Evolutionary conservation across 176 grass and related monocot species (phyloP).

Genomic region (Areca catechu): DNA sequence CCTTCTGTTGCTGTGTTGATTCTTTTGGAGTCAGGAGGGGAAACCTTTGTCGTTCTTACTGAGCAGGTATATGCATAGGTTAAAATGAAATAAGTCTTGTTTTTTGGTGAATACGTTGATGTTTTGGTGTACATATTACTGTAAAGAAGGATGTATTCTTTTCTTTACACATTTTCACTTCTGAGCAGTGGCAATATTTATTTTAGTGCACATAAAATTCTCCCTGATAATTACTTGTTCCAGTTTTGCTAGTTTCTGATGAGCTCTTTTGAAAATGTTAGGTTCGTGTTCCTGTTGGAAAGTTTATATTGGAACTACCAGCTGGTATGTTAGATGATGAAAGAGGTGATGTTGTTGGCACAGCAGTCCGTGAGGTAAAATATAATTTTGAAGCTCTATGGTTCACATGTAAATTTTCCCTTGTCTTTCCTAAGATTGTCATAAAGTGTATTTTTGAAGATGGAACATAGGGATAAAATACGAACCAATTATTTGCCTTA

Average conservation of each 20-base stretch:
- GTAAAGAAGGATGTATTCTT: no score
- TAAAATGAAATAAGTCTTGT: background rate
- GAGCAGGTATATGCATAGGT: slow-evolving; percentile 44
- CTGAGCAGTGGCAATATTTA: no score
- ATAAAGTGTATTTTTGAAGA: background rate
- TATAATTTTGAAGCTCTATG: background rate
- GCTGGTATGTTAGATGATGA: slow-evolving; percentile 96
- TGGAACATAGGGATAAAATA: background rate
- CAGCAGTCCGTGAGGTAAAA: slow-evolving; percentile 79
- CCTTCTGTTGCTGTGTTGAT: slow-evolving; percentile 82
- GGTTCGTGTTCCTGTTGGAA: slow-evolving; percentile 83
- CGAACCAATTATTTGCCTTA: no score
- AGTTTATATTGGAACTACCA: slow-evolving; percentile 71
- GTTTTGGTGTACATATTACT: no score
- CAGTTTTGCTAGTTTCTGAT: background rate
- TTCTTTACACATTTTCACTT: no score
- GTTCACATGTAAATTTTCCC: no score
- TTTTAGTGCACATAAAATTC: no score
- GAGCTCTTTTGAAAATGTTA: slow-evolving; percentile 13
- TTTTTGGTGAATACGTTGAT: background rate
- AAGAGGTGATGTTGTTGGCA: slow-evolving; percentile 74
- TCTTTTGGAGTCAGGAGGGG: slow-evolving; percentile 64
- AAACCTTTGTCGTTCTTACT: slow-evolving; percentile 73
- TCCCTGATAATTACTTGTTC: background rate
- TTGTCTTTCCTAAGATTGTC: background rate